Evolutionary conservation across 768 basidiomycete genomes (phyloP).

Genomic region (Dacryopinax spathularia): DNA sequence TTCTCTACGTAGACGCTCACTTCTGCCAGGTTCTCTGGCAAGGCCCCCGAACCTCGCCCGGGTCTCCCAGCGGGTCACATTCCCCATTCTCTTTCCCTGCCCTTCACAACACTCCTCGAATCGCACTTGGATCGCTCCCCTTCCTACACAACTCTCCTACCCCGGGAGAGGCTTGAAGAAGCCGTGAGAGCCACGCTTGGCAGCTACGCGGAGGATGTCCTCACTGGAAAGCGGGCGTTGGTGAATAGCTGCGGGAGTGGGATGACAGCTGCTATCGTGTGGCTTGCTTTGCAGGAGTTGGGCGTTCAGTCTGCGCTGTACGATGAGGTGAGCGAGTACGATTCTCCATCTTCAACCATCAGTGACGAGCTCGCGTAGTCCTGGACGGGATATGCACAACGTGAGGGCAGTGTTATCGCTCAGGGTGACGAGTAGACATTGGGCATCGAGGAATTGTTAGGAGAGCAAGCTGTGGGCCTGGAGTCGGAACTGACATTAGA

Average conservation of each 20-base stretch:
- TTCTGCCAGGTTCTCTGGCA: constrained; percentile 52
- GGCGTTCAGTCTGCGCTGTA: constrained; percentile 58
- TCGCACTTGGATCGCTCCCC: constrained; percentile 35
- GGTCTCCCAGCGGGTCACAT: constrained; percentile 86
- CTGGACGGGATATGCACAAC: constrained; percentile 86
- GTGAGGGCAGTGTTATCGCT: constrained; percentile 58
- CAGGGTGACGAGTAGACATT: constrained; percentile 25
- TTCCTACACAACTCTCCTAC: constrained; percentile 35
- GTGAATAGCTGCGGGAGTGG: constrained; percentile 84
- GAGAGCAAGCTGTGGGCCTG: too few relatives aligned
- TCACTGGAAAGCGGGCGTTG: constrained; percentile 46
- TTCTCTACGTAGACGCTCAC: constrained; percentile 5
- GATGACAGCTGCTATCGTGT: constrained; percentile 92
- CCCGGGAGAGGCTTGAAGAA: constrained; percentile 41
- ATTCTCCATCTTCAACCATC: too few relatives aligned
- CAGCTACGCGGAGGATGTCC: constrained; percentile 38
- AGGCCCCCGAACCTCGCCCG: constrained; percentile 76
- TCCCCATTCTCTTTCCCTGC: constrained; percentile 68
- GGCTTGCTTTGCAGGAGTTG: constrained; percentile 75
- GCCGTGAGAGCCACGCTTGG: constrained; percentile 55
- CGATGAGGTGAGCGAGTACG: constrained; percentile 68
- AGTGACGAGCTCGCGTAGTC: constrained; percentile 37
- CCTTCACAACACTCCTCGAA: constrained; percentile 62
- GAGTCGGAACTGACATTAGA: too few relatives aligned
- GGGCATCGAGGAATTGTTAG: constrained; percentile 8